A percentile compares a stretch with the other conserved stretches of the same genome.
These are phyloP conservation scores for Pharus latifolius DNA, from an alignment of 176 grass and related monocot species.

Conservation along the genomic window DNA sequence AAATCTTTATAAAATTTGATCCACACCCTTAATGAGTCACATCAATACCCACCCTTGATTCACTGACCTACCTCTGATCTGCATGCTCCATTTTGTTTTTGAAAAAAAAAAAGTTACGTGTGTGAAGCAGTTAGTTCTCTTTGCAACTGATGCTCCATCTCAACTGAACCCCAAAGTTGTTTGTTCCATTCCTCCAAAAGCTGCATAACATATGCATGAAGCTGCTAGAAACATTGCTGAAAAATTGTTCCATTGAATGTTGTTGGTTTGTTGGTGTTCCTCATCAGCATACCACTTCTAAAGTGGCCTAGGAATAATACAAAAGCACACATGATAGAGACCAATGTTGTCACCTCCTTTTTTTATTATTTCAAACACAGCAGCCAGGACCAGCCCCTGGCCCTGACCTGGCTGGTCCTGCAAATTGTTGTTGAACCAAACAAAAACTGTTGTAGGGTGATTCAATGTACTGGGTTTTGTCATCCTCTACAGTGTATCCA, in stretches of 20 bases:
- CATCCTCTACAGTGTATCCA: too few species aligned
- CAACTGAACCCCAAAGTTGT: too few species aligned
- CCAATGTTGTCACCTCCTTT: neutral
- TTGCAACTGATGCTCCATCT: neutral
- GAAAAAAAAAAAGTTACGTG: too few species aligned
- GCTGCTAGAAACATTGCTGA: neutral
- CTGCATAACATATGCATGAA: neutral
- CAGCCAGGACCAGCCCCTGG: too few species aligned
- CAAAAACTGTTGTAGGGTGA: neutral
- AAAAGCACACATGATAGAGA: slow-evolving; percentile 1
- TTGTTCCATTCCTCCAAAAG: too few species aligned
- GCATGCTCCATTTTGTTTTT: too few species aligned
- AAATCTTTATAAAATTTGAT: too few species aligned
- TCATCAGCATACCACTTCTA: neutral
- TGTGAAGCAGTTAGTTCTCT: too few species aligned
- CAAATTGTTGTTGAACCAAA: neutral
- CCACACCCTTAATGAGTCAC: too few species aligned
- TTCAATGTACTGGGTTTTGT: neutral
- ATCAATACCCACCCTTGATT: too few species aligned
- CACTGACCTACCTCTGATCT: too few species aligned
- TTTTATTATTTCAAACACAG: neutral
- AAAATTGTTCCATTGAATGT: neutral
- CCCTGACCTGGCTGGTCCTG: neutral
- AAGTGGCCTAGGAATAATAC: neutral
- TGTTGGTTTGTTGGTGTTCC: neutral